These are phyloP conservation scores for Colletotrichum agaves DNA, from an alignment of 2,329 filamentous ascomycete species.

Conservation along the genomic window DNA sequence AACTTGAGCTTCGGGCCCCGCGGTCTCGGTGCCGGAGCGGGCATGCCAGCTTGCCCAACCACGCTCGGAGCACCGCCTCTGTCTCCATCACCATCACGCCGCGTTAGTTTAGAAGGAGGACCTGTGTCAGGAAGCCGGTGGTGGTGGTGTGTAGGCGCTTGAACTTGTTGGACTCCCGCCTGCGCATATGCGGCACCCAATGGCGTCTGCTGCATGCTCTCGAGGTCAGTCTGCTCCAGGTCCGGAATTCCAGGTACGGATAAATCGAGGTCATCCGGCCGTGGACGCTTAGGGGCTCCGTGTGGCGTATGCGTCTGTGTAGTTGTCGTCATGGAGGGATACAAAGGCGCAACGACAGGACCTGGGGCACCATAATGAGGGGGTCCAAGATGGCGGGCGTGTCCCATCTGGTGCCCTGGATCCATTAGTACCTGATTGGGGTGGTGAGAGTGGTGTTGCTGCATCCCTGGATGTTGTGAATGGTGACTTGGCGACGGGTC, in stretches of 20 bases:
- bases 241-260: slow-evolving; percentile 61
- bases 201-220: slow-evolving; percentile 64
- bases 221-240: slow-evolving; percentile 65
- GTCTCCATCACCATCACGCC: slow-evolving; percentile 66
- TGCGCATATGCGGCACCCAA: slow-evolving; percentile 64
- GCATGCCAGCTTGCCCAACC: slow-evolving; percentile 89
- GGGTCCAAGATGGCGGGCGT: slow-evolving; percentile 62
- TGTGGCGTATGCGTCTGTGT: slow-evolving; percentile 46
- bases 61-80: slow-evolving; percentile 79
- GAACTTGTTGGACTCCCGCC: slow-evolving; percentile 55
- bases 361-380: slow-evolving; percentile 62
- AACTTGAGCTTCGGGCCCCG: slow-evolving; percentile 94
- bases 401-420: slow-evolving; percentile 60
- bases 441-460: slow-evolving; percentile 60
- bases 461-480: slow-evolving; percentile 52
- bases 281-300: slow-evolving; percentile 59
- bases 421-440: slow-evolving; percentile 67
- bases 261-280: slow-evolving; percentile 69
- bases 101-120: slow-evolving; percentile 74
- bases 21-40: slow-evolving; percentile 80
- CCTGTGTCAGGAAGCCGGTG: slow-evolving; percentile 81
- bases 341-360: slow-evolving; percentile 62
- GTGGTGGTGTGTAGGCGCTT: slow-evolving; percentile 77
- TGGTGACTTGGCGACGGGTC: slow-evolving; percentile 54
- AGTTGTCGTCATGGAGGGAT: slow-evolving; percentile 59